phyloP scores from a whole-genome alignment of 768 basidiomycete species.

The Fomitopsis pulvina region DNA sequence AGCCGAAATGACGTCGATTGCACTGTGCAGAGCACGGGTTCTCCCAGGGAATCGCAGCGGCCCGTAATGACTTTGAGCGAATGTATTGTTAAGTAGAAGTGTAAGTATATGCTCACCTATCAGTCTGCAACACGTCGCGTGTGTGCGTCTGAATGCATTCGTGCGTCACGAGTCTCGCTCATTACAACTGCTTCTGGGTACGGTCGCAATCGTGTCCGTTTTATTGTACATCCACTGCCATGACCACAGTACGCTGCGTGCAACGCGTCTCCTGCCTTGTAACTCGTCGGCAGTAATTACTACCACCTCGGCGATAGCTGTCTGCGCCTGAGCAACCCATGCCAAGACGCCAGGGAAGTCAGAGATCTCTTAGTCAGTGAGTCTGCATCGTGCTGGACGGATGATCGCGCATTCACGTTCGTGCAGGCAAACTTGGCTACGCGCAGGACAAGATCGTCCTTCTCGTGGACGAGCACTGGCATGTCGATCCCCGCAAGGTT shows the following conservation, averaged over 20 bases:
- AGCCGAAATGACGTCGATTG: background rate
- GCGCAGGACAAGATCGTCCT: background rate
- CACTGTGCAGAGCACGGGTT: conserved; percentile 53
- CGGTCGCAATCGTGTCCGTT: too few relatives aligned
- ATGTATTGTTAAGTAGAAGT: conserved; percentile 18
- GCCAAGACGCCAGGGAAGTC: too few relatives aligned
- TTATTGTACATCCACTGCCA: too few relatives aligned
- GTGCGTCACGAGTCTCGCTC: background rate
- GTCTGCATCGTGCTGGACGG: too few relatives aligned
- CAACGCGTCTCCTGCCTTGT: too few relatives aligned
- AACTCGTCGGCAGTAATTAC: background rate
- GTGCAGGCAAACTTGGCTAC: too few relatives aligned
- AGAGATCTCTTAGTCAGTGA: too few relatives aligned
- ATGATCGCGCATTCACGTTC: too few relatives aligned
- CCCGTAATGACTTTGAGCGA: conserved; percentile 30
- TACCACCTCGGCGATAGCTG: background rate
- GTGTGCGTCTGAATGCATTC: background rate
- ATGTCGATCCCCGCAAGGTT: too few relatives aligned
- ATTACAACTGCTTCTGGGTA: background rate
- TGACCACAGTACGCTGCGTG: too few relatives aligned
- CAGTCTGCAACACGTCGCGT: background rate
- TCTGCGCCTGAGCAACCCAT: background rate
- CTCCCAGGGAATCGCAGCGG: conserved; percentile 44
- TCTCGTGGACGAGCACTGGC: background rate
- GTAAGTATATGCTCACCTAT: background rate